Conservation (phyloP, 2,329 filamentous ascomycete genomes). For the Ophiostoma ips region DNA sequence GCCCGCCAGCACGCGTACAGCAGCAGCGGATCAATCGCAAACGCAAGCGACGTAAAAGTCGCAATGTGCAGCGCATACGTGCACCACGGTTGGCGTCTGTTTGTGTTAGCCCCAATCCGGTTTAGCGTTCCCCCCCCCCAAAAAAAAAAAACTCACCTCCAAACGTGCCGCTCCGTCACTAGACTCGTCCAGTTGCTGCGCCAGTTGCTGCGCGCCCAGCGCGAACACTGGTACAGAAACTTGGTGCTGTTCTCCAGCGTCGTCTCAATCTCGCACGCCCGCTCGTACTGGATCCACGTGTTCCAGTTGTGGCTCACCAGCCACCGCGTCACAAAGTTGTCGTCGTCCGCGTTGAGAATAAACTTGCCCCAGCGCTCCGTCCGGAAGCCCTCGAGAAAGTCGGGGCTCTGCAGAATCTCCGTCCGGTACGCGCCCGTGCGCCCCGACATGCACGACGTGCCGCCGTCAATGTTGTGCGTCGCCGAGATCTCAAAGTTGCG, state of each 20-base stretch:
- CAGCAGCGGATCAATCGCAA: conserved; percentile 62
- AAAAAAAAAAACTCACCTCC: conserved; percentile 51
- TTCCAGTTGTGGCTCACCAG: conserved; percentile 85
- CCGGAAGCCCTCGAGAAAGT: conserved; percentile 79
- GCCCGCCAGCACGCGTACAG: conserved; percentile 56
- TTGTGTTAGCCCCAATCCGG: too few species aligned
- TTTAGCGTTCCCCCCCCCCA: too few species aligned
- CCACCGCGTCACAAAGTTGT: conserved; percentile 97
- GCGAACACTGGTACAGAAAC: conserved; percentile 83
- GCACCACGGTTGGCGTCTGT: conserved; percentile 81
- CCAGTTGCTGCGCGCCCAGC: conserved; percentile 97
- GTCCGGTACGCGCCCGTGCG: conserved; percentile 86
- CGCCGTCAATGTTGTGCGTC: conserved; percentile 87
- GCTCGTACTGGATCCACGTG: conserved; percentile 89
- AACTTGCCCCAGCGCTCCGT: conserved; percentile 82
- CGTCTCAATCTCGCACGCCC: conserved; percentile 81
- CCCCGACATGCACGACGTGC: conserved; percentile 92
- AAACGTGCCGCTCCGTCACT: conserved; percentile 68
- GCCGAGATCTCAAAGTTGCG: conserved; percentile 96
- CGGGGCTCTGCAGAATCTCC: conserved; percentile 70
- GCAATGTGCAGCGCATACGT: conserved; percentile 87
- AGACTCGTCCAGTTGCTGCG: conserved; percentile 89
- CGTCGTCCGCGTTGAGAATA: conserved; percentile 89
- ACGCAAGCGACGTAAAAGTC: conserved; percentile 78
- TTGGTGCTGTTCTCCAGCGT: conserved; percentile 80